Evolutionary conservation across 1,284 basidiomycete species (phyloP).

Genomic region (Xerocomus cyaneibrunnescens): DNA sequence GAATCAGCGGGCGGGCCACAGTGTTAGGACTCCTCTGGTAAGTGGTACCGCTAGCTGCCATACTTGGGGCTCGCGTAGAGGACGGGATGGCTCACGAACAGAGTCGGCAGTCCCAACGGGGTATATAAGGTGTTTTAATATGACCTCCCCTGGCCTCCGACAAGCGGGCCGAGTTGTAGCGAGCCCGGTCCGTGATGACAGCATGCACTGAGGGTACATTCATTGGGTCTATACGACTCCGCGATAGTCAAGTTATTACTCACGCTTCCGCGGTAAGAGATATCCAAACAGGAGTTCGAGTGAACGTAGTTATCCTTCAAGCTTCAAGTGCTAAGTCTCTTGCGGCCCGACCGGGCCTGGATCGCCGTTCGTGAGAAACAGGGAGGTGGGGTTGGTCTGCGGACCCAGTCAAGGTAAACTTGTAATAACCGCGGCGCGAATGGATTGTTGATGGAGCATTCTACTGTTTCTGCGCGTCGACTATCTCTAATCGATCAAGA

Average conservation of each 20-base stretch:
- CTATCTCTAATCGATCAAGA: conserved; percentile 56
- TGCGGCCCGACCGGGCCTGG: background rate
- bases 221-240: background rate
- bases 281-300: background rate
- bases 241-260: background rate
- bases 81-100: background rate
- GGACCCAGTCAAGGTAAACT: background rate
- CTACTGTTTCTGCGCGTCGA: conserved; percentile 38
- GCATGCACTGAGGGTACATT: background rate
- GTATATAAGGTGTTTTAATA: conserved; percentile 16
- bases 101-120: background rate
- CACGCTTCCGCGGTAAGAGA: background rate
- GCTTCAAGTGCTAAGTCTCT: background rate
- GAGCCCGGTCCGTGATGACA: conserved; percentile 6
- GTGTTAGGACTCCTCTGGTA: conserved; percentile 18
- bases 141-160: background rate
- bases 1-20: conserved; percentile 53
- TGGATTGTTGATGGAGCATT: background rate
- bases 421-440: no score
- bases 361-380: background rate
- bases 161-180: conserved; percentile 13
- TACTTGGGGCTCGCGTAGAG: conserved; percentile 10
- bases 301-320: background rate
- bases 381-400: background rate
- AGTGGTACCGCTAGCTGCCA: conserved; percentile 36